Conservation (phyloP, 805 yeast species). For the Metschnikowia cerradonensis region DNA sequence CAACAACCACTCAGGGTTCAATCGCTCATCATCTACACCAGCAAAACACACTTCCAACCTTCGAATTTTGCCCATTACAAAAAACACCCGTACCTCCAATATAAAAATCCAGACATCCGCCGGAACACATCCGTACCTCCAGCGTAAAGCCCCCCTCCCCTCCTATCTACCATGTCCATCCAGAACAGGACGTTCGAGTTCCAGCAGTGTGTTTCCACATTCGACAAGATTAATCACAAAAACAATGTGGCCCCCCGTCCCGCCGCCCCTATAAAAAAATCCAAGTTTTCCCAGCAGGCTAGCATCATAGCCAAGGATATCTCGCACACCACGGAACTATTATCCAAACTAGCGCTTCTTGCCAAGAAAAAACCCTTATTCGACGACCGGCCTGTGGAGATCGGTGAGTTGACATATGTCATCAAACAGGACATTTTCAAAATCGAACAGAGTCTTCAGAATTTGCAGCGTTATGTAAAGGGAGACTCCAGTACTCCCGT, state of each 20-base stretch:
- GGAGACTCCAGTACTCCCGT: constrained; percentile 39
- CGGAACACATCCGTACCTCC: not conserved
- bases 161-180: constrained; percentile 22
- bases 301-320: constrained; percentile 84
- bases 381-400: constrained; percentile 91
- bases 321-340: constrained; percentile 74
- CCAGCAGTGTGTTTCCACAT: constrained; percentile 82
- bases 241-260: constrained; percentile 17
- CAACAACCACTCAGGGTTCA: not conserved
- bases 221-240: constrained; percentile 52
- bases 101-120: not conserved
- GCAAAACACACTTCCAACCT: too few relatives aligned
- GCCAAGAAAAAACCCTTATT: constrained; percentile 89
- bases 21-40: not conserved
- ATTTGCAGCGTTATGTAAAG: constrained; percentile 50
- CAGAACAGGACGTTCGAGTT: constrained; percentile 91
- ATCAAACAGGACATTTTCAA: constrained; percentile 83
- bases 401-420: constrained; percentile 84
- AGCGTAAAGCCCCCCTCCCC: not conserved
- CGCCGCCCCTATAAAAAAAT: constrained; percentile 24
- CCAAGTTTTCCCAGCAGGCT: constrained; percentile 57
- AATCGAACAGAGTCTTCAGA: constrained; percentile 67
- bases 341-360: constrained; percentile 74
- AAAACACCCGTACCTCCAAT: not conserved
- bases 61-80: too few relatives aligned